Evolutionary conservation across 768 basidiomycete genomes (phyloP), one percentile per base, ranked within the genome.

Genomic region (Russula abietina): DNA sequence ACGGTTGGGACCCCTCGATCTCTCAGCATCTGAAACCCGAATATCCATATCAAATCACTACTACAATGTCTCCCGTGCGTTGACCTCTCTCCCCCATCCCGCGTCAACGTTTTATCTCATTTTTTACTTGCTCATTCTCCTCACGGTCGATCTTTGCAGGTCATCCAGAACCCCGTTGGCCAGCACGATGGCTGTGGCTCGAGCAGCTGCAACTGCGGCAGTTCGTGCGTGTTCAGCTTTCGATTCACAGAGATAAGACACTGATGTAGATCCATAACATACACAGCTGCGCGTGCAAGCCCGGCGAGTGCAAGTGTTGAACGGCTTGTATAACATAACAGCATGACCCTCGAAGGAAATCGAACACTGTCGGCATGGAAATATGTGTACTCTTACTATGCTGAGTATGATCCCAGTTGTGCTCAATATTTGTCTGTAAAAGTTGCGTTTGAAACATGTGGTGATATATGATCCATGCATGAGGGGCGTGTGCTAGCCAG

Each of bases 231-330:
- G 28, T 46, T 46, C 14, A 8, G 11, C 9, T 0, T 26, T n/a
- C 8, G 19, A n/a, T 28, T 26, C 4, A 19, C 19, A n/a, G 3
- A 19, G 0, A 22, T 22, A 22, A 22, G 3, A 12, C 22, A 14
- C 36, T 61, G 45, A 61, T 14, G 4, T 26, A 19, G 2, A 16
- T 48, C 6, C 38, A 17, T 39, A 1, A 1, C 38, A 17, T 39
- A 39, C 38, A 14, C 45, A 61, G 60, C 30, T 55, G 60, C 22
- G 0, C 5, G 36, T 55, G 60, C 60, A 28, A 46, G 7, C 30
- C 33, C 2, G 59, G 59, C 4, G 33, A 48, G 5, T 60, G 59
- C 59, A 60, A 60, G 12, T 60, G 59, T 45, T 60, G 43, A 60
- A 17, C 19, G 19, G 14, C 24, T 17, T 7, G n/a, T 14, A 39